Evolutionary conservation across 225 moss, liverwort and hornwort genomes (phyloP).

Genomic region (Takakia lepidozioides): DNA sequence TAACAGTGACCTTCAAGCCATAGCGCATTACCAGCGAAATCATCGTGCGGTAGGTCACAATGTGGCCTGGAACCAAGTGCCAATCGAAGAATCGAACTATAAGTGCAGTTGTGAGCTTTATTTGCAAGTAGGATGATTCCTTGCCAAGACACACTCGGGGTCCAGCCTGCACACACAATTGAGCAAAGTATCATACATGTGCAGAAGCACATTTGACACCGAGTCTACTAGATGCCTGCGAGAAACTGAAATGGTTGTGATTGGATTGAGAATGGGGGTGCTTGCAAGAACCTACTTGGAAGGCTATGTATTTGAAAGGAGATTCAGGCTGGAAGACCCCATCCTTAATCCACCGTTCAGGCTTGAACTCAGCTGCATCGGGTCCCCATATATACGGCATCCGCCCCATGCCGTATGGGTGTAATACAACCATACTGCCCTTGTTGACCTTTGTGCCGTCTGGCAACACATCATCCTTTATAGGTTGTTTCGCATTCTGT

Average conservation of each 20-base stretch:
- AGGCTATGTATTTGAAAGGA: conserved; percentile 23
- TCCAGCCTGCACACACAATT: conserved; percentile 28
- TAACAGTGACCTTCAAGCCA: conserved; percentile 19
- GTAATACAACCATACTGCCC: conserved; percentile 9
- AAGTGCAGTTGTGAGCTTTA: conserved; percentile 24
- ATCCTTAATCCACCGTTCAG: conserved; percentile 31
- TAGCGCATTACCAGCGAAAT: conserved; percentile 15
- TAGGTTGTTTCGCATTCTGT: conserved; percentile 32
- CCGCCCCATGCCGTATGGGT: conserved; percentile 26
- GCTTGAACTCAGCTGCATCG: conserved; percentile 25
- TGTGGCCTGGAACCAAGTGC: conserved; percentile 14
- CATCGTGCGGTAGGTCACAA: conserved; percentile 24
- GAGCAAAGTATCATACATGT: too few species aligned
- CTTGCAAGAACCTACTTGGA: conserved; percentile 26
- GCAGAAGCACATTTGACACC: too few species aligned
- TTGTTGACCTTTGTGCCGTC: conserved; percentile 20
- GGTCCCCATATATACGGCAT: conserved; percentile 30
- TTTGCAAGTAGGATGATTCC: conserved; percentile 28
- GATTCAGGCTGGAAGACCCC: conserved; percentile 34
- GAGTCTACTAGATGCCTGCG: too few species aligned
- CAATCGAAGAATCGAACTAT: conserved; percentile 18
- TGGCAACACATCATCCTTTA: conserved; percentile 22
- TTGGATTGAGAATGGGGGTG: too few species aligned
- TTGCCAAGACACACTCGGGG: conserved; percentile 25
- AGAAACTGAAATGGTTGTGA: too few species aligned